phyloP scores from a whole-genome alignment of 2,329 filamentous ascomycete genomes.

The Moelleriella libera region DNA sequence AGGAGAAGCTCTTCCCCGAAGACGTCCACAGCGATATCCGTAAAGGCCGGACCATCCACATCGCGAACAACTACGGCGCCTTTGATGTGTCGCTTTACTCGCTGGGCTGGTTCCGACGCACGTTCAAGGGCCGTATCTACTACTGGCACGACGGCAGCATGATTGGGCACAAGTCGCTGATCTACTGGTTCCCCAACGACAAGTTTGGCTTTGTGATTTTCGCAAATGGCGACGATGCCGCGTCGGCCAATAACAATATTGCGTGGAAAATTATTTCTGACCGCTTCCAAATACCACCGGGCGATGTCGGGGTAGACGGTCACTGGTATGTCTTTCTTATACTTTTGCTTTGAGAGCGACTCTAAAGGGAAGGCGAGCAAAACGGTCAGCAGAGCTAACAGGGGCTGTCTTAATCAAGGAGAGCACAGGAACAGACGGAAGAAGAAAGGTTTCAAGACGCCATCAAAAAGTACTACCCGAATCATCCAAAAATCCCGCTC shows the following conservation, averaged over 20 bases:
- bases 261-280: conserved; percentile 16
- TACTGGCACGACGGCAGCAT: conserved; percentile 17
- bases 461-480: conserved; percentile 21
- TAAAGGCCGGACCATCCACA: neutral
- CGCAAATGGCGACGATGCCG: conserved; percentile 26
- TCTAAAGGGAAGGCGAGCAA: too few relatives aligned
- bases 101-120: conserved; percentile 14
- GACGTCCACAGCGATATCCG: neutral
- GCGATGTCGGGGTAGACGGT: conserved; percentile 4
- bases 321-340: neutral
- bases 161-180: conserved; percentile 12
- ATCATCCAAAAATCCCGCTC: conserved; percentile 17
- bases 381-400: neutral
- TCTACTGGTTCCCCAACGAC: conserved; percentile 18
- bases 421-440: neutral
- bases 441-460: conserved; percentile 14
- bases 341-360: neutral
- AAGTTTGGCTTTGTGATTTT: conserved; percentile 18
- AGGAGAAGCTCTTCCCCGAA: neutral
- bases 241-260: conserved; percentile 14
- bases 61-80: neutral
- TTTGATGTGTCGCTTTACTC: conserved; percentile 13
- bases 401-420: conserved; percentile 4
- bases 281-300: conserved; percentile 9
- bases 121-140: conserved; percentile 12